Evolutionary conservation across 768 basidiomycete genomes (phyloP), one percentile per base, ranked within the genome.

Genomic region (Auricularia cornea): DNA sequence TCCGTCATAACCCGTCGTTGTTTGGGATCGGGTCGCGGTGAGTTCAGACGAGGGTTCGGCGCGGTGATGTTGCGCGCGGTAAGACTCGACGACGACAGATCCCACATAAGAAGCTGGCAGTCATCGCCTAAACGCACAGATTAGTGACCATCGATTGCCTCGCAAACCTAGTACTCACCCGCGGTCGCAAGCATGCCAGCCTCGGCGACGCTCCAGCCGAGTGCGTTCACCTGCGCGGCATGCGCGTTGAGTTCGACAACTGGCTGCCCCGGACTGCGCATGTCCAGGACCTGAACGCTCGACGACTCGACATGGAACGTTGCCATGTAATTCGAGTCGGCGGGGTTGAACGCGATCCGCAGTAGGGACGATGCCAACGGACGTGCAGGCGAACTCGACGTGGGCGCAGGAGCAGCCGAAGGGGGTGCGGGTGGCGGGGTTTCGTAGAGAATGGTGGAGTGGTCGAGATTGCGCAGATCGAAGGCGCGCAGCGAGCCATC

Each of bases 401-500:
- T 59, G 10, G 81, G 72, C 11, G 86, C 71, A 0, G 84, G 82
- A 30, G 84, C 80, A 2, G 83, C 77, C 68, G 85, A 84, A 73
- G 91, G 90, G 0, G 91, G 90, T 3, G 88, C 83, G 57, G 38
- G 66, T 31, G 61, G 64, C 3, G 76, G 67, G 18, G 78, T 75
- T 78, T 99, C 97, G 74, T 98, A 99, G 44, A 98, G 81, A 70
- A 99, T 99, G 12, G 97, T 99, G 14, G 94, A 97, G 75, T 98
- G 97, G 73, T 99, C 97, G 54, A 99, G 82, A 68, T 91, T 92
- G 59, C 97, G 88, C 62, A 99, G 80, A 75, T 99, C 97, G 74
- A 98, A 99, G 14, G 96, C 95, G 60, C 97, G 90, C 60, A 98
- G 78, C 67, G 90, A 93, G 12, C 97, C 97, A 71, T 99, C 97